Conservation (phyloP, 2,329 filamentous ascomycete species). For the Apiospora malaysiana region DNA sequence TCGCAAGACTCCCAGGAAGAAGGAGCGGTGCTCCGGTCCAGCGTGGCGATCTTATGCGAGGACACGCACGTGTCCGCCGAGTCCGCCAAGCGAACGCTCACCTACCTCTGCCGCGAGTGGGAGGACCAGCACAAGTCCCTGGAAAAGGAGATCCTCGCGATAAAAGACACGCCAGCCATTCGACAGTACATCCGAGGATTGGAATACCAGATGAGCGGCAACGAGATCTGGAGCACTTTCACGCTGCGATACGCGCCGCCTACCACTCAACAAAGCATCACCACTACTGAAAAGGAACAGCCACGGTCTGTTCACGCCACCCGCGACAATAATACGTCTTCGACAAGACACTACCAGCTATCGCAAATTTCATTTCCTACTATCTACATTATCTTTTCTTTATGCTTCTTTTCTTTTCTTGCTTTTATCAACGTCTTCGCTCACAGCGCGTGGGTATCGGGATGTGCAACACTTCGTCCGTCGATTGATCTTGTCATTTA, state of each 20-base stretch:
- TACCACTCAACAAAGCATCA: neutral
- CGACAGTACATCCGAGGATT: slow-evolving; percentile 40
- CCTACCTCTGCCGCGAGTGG: slow-evolving; percentile 27
- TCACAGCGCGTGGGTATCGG: no score
- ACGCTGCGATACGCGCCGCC: slow-evolving; percentile 33
- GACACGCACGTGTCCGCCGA: slow-evolving; percentile 32
- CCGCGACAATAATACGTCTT: no score
- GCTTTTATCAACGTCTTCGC: no score
- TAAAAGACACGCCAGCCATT: slow-evolving; percentile 20
- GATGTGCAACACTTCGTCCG: no score
- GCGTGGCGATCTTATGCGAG: slow-evolving; percentile 37
- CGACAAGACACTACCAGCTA: no score
- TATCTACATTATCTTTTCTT: no score
- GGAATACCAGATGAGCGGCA: slow-evolving; percentile 39
- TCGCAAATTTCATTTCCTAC: no score
- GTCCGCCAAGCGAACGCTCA: slow-evolving; percentile 29
- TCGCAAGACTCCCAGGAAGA: slow-evolving; percentile 28
- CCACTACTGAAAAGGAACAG: neutral
- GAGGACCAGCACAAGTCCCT: slow-evolving; percentile 28
- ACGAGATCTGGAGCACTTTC: slow-evolving; percentile 37
- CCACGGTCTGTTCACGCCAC: no score
- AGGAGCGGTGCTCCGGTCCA: slow-evolving; percentile 40
- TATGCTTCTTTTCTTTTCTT: no score
- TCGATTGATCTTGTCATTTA: no score
- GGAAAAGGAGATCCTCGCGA: slow-evolving; percentile 10